Evolutionary conservation across 2,329 filamentous ascomycete species (phyloP), one percentile per base, ranked within the genome.

Genomic region (Aspergillus terreus): DNA sequence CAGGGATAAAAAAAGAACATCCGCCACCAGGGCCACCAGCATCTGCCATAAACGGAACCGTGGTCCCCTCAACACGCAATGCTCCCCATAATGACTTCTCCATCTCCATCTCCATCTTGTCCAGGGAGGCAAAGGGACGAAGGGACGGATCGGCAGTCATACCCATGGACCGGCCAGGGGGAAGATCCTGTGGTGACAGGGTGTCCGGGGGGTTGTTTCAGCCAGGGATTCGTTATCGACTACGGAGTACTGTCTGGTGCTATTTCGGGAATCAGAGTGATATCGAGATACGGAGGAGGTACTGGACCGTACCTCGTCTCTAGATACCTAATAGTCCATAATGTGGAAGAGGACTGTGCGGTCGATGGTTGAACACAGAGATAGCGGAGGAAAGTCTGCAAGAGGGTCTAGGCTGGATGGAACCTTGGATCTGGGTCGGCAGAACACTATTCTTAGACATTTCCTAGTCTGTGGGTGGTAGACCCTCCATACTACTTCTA

Each of bases 341-440:
- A 23, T 19, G 6, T 6, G 23, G 23, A 23, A 23, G 23, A 23
- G 23, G 4, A 23, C 23, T 6, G 23, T 23, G 6, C 23, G 23
- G 23, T 6, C 4, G 23, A 23, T 23, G 23, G 23, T 23, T 23
- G 23, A 23, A 23, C 23, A 19, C 19, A 19, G 19, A 19, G 19
- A 19, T 19, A 19, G 19, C 19, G 19, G 19, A 19, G 19, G 19
- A 19, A 4, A 19, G 19, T 38, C 35, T 17, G 35, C 11, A 38
- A 9, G 35, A 42, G 5, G 40, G 40, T 41, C 40, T 42, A 42
- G 40, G 40, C 40, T 12, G 40, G 15, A 12, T 54, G 48, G 56
- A 58, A 56, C 59, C 58, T 53, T 55, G 57, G 57, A 44, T 59
- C 52, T 57, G 45, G 53, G 52, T 56, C 41, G 30, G 42, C 7